phyloP scores from a whole-genome alignment of 352 stramenopile species.

The Phytopythium litorale region DNA sequence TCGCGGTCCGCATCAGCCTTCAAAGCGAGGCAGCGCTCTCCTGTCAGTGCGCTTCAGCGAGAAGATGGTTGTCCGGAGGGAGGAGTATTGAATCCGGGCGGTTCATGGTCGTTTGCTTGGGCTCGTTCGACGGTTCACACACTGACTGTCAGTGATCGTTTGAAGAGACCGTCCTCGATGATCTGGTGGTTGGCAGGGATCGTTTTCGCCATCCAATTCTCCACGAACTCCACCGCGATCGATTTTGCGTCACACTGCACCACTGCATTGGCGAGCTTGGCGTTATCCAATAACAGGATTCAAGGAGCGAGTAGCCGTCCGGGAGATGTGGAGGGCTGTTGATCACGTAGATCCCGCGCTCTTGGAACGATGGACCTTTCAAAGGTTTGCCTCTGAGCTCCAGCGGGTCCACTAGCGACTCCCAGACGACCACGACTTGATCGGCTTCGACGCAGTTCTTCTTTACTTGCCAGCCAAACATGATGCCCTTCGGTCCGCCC shows the following conservation, averaged over 20 bases:
- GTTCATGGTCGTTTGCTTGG: constrained; percentile 26
- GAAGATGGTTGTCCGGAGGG: constrained; percentile 31
- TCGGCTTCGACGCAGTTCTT: constrained; percentile 35
- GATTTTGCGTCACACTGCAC: neutral
- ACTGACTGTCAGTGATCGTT: neutral
- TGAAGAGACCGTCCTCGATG: neutral
- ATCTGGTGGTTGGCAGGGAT: constrained; percentile 10
- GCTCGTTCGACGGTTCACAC: constrained; percentile 15
- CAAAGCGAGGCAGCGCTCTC: neutral
- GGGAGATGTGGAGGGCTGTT: neutral
- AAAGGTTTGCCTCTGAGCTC: constrained; percentile 25
- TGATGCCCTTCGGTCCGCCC: neutral
- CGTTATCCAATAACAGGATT: neutral
- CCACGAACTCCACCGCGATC: constrained; percentile 2
- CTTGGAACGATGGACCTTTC: constrained; percentile 15
- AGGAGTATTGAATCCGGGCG: constrained; percentile 24
- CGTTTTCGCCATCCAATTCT: constrained; percentile 6
- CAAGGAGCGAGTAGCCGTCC: neutral
- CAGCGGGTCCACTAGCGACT: constrained; percentile 31
- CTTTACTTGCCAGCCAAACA: constrained; percentile 34
- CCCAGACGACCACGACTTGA: constrained; percentile 48
- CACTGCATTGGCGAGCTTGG: neutral
- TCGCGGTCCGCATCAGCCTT: constrained; percentile 27
- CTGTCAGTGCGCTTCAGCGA: constrained; percentile 15
- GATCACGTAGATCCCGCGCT: constrained; percentile 19